These are phyloP conservation scores for Phytophthora kernoviae DNA, from an alignment of 352 stramenopile genomes.

Conservation along the genomic window DNA sequence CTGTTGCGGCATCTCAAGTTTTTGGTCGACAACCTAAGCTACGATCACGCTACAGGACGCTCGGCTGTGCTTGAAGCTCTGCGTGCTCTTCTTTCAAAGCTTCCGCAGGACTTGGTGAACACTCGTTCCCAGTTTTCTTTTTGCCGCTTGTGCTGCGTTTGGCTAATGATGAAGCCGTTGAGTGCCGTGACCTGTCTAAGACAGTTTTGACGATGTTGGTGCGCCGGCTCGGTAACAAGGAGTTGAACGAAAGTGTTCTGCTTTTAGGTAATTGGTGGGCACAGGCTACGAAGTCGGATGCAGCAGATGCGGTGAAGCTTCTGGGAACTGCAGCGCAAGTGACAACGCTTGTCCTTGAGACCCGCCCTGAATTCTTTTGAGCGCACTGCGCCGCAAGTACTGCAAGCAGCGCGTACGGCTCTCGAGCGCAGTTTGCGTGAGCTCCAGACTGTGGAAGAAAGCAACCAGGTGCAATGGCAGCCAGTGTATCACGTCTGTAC, in stretches of 20 bases:
- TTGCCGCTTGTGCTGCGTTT: conserved; percentile 96
- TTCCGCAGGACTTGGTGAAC: conserved; percentile 93
- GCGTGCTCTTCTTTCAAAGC: conserved; percentile 88
- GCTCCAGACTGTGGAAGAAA: conserved; percentile 54
- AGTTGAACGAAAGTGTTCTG: conserved; percentile 89
- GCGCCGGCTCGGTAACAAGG: conserved; percentile 88
- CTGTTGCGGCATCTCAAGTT: conserved; percentile 95
- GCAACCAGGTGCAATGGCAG: conserved; percentile 59
- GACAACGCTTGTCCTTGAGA: conserved; percentile 72
- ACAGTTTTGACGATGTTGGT: conserved; percentile 87
- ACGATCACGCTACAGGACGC: conserved; percentile 94
- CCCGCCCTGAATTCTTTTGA: conserved; percentile 80
- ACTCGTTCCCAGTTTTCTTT: conserved; percentile 94
- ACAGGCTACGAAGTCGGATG: conserved; percentile 43
- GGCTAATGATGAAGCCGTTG: conserved; percentile 94
- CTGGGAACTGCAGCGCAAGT: conserved; percentile 76
- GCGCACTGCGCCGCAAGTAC: conserved; percentile 52
- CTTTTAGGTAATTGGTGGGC: conserved; percentile 91
- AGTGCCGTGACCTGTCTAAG: conserved; percentile 85
- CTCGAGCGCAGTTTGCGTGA: conserved; percentile 42
- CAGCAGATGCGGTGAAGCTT: conserved; percentile 51
- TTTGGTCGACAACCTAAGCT: conserved; percentile 95
- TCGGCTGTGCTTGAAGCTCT: conserved; percentile 92
- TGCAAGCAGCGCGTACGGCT: conserved; percentile 40
- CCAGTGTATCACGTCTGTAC: conserved; percentile 66